Evolutionary conservation across 805 yeast genomes (phyloP).

Genomic region (Groenewaldozyma tartarivorans): DNA sequence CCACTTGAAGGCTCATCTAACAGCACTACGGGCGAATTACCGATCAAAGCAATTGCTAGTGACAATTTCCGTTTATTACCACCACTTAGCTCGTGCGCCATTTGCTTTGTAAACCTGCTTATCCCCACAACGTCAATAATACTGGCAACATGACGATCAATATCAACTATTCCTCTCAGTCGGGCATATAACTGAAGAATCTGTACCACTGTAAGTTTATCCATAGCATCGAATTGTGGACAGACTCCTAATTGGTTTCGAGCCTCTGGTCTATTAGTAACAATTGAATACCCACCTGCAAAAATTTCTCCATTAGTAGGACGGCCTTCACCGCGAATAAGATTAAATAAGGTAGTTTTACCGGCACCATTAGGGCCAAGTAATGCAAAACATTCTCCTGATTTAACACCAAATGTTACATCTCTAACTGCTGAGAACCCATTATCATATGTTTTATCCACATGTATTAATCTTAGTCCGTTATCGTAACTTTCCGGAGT

Average conservation of each 20-base stretch:
- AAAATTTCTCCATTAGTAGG: constrained; percentile 24
- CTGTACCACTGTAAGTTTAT: constrained; percentile 26
- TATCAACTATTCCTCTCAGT: constrained; percentile 23
- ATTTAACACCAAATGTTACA: constrained; percentile 26
- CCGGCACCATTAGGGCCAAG: constrained; percentile 32
- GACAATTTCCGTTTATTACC: constrained; percentile 30
- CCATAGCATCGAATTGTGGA: constrained; percentile 32
- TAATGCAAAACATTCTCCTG: constrained; percentile 28
- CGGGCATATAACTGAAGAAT: constrained; percentile 25
- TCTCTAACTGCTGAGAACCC: constrained; percentile 25
- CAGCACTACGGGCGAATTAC: constrained; percentile 27
- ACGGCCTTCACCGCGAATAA: constrained; percentile 28
- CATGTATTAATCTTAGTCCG: constrained; percentile 24
- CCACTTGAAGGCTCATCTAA: constrained; percentile 32
- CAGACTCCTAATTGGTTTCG: constrained; percentile 29
- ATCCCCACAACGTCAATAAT: constrained; percentile 28
- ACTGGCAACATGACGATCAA: constrained; percentile 22
- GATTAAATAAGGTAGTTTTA: constrained; percentile 28
- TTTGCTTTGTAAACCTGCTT: constrained; percentile 22
- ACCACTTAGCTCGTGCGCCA: constrained; percentile 27
- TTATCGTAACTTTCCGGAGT: constrained; percentile 14
- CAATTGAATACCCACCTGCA: constrained; percentile 23
- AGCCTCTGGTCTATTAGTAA: constrained; percentile 22
- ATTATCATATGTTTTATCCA: constrained; percentile 20
- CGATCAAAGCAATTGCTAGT: constrained; percentile 28